phyloP scores from a whole-genome alignment of 805 yeast genomes.

The Debaryomyces tyrocola region DNA sequence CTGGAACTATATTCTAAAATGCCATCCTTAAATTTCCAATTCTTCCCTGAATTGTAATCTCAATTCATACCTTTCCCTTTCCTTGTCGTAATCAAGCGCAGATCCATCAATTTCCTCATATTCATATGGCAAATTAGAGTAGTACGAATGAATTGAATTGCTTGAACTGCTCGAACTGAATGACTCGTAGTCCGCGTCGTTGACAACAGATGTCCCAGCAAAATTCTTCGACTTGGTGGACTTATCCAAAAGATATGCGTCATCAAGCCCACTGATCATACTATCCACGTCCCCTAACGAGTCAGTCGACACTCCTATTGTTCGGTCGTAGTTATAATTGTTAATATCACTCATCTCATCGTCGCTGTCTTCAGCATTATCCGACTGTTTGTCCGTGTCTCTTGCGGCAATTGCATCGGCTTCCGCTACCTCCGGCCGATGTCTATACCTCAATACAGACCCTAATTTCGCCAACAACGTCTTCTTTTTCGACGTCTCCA shows the following conservation, averaged over 20 bases:
- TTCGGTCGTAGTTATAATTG: background rate
- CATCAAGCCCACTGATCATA: conserved; percentile 20
- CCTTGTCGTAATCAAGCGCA: conserved; percentile 21
- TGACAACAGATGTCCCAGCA: conserved; percentile 19
- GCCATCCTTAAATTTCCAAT: conserved; percentile 17
- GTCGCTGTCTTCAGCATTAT: background rate
- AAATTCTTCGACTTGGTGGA: conserved; percentile 21
- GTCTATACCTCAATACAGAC: conserved; percentile 6
- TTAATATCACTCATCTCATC: background rate
- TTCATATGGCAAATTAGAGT: conserved; percentile 7
- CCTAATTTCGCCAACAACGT: conserved; percentile 8
- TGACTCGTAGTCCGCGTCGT: conserved; percentile 18
- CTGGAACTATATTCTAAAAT: background rate
- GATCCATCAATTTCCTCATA: background rate
- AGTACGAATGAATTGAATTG: conserved; percentile 25
- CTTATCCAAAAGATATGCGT: conserved; percentile 26
- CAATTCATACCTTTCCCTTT: conserved; percentile 37
- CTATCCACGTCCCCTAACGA: background rate
- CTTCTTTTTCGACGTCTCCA: conserved; percentile 2
- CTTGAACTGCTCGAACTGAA: conserved; percentile 19
- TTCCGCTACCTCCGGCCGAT: background rate
- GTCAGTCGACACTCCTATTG: background rate
- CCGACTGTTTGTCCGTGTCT: background rate
- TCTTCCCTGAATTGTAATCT: conserved; percentile 38
- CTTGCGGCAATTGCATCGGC: background rate